phyloP scores from a whole-genome alignment of 306 rosid genomes.

The Phaseolus lunatus region DNA sequence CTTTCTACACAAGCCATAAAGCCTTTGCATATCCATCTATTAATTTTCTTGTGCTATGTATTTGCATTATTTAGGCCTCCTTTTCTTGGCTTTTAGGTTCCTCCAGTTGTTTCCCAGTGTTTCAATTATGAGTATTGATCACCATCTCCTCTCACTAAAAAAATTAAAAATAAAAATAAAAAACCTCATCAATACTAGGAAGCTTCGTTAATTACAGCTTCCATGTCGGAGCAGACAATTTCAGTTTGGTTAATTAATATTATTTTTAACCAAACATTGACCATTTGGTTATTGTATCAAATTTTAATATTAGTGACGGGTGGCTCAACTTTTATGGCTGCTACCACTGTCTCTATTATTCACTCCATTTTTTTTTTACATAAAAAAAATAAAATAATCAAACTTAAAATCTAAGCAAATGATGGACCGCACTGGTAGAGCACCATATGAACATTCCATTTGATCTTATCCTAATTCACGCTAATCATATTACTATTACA shows the following conservation, averaged over 20 bases:
- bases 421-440: background rate
- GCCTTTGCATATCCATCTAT: too few relatives aligned
- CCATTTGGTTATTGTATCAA: background rate
- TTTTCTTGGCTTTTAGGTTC: background rate
- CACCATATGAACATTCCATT: background rate
- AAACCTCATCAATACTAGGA: constrained; percentile 14
- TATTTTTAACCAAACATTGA: constrained; percentile 47
- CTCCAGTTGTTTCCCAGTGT: constrained; percentile 16
- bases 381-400: background rate
- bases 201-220: constrained; percentile 36
- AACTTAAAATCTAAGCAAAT: constrained; percentile 34
- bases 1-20: too few relatives aligned
- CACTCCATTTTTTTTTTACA: background rate
- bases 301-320: constrained; percentile 22
- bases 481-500: too few relatives aligned
- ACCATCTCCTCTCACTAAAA: too few relatives aligned
- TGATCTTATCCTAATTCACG: constrained; percentile 34
- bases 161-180: too few relatives aligned
- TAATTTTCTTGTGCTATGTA: too few relatives aligned
- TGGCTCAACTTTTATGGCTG: constrained; percentile 12
- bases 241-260: constrained; percentile 19
- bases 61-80: background rate
- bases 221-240: background rate
- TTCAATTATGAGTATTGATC: background rate
- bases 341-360: background rate